These are phyloP conservation scores for Cryptosporidium xiaoi DNA, from an alignment of 169 alveolate genomes.

Conservation along the genomic window DNA sequence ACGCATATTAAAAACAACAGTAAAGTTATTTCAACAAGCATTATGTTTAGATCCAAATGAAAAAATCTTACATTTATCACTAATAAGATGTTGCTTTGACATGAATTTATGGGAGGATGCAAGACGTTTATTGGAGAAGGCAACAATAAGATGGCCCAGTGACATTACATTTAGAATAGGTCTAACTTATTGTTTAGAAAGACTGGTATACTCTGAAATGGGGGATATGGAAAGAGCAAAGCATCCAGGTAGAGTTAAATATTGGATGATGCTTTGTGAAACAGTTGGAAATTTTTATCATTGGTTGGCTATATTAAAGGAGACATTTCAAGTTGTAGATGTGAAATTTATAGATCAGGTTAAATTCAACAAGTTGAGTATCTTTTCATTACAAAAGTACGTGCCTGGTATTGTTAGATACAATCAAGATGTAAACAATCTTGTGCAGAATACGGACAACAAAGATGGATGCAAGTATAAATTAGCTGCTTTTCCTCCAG, in stretches of 20 bases:
- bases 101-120: constrained; percentile 74
- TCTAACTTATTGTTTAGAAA: constrained; percentile 49
- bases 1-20: constrained; percentile 28
- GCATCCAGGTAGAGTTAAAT: constrained; percentile 71
- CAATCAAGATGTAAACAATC: constrained; percentile 8
- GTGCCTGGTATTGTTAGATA: constrained; percentile 45
- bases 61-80: constrained; percentile 36
- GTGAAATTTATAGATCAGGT: constrained; percentile 50
- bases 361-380: constrained; percentile 20
- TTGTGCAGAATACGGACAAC: constrained; percentile 1
- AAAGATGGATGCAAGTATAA: constrained; percentile 17
- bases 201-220: constrained; percentile 65
- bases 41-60: constrained; percentile 51
- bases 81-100: constrained; percentile 67
- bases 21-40: constrained; percentile 63
- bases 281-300: constrained; percentile 60
- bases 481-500: constrained; percentile 45
- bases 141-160: constrained; percentile 66
- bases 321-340: constrained; percentile 40
- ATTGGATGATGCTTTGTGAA: constrained; percentile 73
- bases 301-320: constrained; percentile 63
- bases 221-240: constrained; percentile 74
- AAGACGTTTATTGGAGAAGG: constrained; percentile 46
- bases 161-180: constrained; percentile 62
- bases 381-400: constrained; percentile 36